phyloP scores from a whole-genome alignment of 495 filamentous ascomycete species.

The Podospora fimiseda region DNA sequence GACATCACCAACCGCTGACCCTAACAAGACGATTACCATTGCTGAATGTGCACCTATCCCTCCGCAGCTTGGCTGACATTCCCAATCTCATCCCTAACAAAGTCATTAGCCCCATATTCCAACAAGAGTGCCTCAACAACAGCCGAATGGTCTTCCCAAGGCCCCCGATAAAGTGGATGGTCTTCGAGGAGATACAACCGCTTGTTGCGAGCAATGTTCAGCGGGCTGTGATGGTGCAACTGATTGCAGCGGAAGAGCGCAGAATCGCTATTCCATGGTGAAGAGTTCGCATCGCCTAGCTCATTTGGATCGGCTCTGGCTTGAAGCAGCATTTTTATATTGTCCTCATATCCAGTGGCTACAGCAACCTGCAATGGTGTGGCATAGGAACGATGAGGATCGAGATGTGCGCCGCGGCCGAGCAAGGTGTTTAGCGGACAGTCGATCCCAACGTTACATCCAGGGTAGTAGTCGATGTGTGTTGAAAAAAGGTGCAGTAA shows the following conservation, averaged over 20 bases:
- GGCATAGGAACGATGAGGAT: too few species aligned
- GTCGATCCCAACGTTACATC: neutral
- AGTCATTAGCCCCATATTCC: neutral
- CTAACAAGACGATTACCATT: too few species aligned
- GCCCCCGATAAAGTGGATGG: too few species aligned
- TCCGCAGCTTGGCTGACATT: too few species aligned
- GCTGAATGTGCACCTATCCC: too few species aligned
- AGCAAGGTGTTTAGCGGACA: neutral
- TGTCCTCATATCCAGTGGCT: neutral
- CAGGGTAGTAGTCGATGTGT: too few species aligned
- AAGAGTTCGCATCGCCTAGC: neutral
- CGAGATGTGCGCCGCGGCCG: too few species aligned
- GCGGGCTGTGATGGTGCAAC: neutral
- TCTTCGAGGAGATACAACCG: neutral
- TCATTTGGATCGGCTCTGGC: neutral
- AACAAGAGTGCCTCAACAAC: neutral
- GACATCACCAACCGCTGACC: too few species aligned
- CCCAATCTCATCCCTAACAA: neutral
- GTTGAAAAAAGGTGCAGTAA: too few species aligned
- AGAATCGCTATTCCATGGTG: neutral
- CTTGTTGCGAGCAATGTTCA: neutral
- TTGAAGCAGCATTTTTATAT: neutral
- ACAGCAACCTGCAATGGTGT: neutral
- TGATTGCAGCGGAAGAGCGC: neutral
- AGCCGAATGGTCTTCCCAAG: neutral